Conservation (phyloP, 192 early-diverging fungal genomes). For the Coemansia sp. region DNA sequence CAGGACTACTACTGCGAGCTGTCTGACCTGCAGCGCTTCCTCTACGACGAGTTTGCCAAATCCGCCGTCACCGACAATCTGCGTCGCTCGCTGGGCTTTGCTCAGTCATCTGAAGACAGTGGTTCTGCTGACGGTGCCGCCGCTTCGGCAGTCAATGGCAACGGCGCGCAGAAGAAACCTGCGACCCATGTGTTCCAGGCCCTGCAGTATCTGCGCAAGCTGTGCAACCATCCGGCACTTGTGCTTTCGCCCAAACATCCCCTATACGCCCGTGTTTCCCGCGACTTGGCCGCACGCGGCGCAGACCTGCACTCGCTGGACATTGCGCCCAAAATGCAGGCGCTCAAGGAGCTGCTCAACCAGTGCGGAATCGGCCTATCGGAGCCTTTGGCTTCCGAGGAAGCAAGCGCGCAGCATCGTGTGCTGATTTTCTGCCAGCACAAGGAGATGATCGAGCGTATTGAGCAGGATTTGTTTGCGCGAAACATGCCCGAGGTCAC, state of each 20-base stretch:
- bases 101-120: background rate
- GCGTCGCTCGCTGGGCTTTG: constrained; percentile 27
- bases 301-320: constrained; percentile 53
- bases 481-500: constrained; percentile 82
- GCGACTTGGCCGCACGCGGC: constrained; percentile 52
- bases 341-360: constrained; percentile 81
- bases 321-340: constrained; percentile 85
- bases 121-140: constrained; percentile 16
- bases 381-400: constrained; percentile 6
- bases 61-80: constrained; percentile 44
- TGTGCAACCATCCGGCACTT: constrained; percentile 93
- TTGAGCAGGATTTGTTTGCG: constrained; percentile 87
- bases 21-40: constrained; percentile 78
- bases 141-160: too few species aligned
- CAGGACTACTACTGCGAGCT: constrained; percentile 99
- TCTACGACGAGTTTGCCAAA: constrained; percentile 93
- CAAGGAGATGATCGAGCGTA: constrained; percentile 94
- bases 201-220: constrained; percentile 89
- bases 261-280: constrained; percentile 67
- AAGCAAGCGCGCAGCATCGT: constrained; percentile 72
- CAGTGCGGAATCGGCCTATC: constrained; percentile 92
- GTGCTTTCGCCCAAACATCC: constrained; percentile 90
- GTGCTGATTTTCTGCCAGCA: constrained; percentile 97
- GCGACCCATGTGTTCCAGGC: constrained; percentile 97
- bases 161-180: constrained; percentile 34